Base-by-base conservation (phyloP, 495 filamentous ascomycete genomes). In the Aspergillus incahuasiensis region DNA sequence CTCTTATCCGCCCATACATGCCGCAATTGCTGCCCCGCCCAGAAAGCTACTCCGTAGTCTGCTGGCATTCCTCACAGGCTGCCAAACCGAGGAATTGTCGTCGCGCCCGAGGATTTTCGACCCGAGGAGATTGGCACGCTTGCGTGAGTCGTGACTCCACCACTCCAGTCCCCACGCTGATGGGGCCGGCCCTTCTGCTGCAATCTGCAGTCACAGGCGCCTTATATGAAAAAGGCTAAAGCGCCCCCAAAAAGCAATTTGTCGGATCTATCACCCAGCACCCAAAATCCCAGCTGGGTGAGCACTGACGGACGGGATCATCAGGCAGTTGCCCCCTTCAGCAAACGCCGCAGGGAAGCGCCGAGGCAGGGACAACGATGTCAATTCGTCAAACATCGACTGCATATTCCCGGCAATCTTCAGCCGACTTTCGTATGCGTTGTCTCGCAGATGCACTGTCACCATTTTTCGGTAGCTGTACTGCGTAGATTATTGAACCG, bases 321-420 rank as follows among this genome's bases (percentile, higher is more conserved):
- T 35, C 32, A 51, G 22, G 22, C 52, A 19, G 7, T 52, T 39
- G 25, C 52, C 55, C 35, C 46, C 43, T 48, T 21, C 32, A 50
- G 48, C 48, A 39, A 22, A 22, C 39, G 32, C 47, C 28, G 45
- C 45, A 49, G 18, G 18, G 11, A 50, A 53, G 32, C 32, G 32
- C 32, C 32, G 32, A 35, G 8, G 40, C 43, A 55, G 53, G 53
- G 48, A 24, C 39, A 48, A 12, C 42, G 41, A 44, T 25, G 35
- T 39, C 28, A 45, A 52, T 58, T 45, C 57, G 55, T 59, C 60
- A 56, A 59, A 46, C 46, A 59, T 41, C 42, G 41, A 45, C 57
- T 66, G 63, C 63, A 63, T 57, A 61, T 18, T 58, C 48, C 63
- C 63, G 63, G 48, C 50, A 50, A 55, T 58, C 32, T 45, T 55